Base-by-base conservation (phyloP, 768 basidiomycete genomes). In the Psilocybe cyanescens region DNA sequence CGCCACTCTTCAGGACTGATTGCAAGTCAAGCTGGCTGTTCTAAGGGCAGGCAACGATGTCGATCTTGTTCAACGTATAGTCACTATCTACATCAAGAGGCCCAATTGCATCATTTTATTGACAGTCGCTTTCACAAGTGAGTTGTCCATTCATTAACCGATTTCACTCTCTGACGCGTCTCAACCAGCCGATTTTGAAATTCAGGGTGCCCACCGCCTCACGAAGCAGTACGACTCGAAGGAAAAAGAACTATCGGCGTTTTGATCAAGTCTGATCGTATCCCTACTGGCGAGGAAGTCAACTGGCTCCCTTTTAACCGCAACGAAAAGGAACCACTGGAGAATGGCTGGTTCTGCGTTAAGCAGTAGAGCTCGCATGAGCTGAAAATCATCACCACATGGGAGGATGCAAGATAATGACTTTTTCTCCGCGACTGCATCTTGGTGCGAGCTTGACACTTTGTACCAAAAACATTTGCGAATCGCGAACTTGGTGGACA, bases 161-260 rank as follows among this genome's bases (percentile, higher is more conserved):
- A 41, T n/a, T 55, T 55, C 19, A 51, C 24, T 29, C 12, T 30
- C 33, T 46, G 30, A 14, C 31, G 16, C 16, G 24, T 46, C 49
- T 8, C 57, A 16, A 29, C 31, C 49, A 93, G 92, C 90, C 55
- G 90, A 94, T 63, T 90, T 90, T 17, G 89, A 92, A 65, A 94
- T 91, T 46, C 91, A 93, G 70, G 88, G 87, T 0, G 91, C 91
- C 0, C 86, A 88, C 60, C 76, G 81, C n/a, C 74, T 93, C 0
- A 85, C 89, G 0, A 87, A 86, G 66, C 53, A 74, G 12, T 74
- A 81, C 51, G 90, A 92, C 62, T 84, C 86, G 0, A 83, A 1
- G 90, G 91, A 0, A 80, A 79, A 53, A 80, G 90, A 3, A 93
- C 90, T 0, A 87, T 59, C 90, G 90, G 89, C 50, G 88, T 91